phyloP scores from a whole-genome alignment of 495 filamentous ascomycete species.

The Lasiosphaeriaceae sp. region DNA sequence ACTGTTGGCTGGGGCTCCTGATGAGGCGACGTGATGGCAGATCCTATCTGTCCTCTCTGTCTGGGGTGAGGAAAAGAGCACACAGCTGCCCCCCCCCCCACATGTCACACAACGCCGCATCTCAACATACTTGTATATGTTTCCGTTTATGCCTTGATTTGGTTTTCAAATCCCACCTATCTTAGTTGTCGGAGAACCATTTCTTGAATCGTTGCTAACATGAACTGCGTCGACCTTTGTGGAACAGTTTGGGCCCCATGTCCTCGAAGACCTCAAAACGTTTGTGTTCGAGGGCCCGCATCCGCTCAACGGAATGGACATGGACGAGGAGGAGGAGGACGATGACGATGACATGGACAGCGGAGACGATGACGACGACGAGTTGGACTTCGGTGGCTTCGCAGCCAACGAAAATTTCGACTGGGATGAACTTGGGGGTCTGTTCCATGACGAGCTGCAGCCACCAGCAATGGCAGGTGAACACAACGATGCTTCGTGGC shows the following conservation, averaged over 20 bases:
- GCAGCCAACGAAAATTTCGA: not conserved
- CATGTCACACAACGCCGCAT: too few species aligned
- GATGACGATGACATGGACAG: slow-evolving; percentile 16
- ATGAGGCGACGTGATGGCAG: too few species aligned
- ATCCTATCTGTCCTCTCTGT: too few species aligned
- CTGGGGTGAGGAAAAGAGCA: too few species aligned
- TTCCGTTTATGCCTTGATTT: too few species aligned
- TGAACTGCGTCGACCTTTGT: too few species aligned
- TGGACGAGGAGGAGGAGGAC: slow-evolving; percentile 16
- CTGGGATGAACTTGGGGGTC: not conserved
- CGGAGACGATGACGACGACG: slow-evolving; percentile 13
- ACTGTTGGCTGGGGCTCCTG: too few species aligned
- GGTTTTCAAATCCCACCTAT: not conserved
- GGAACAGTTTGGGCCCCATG: slow-evolving; percentile 22
- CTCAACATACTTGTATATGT: too few species aligned
- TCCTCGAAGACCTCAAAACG: slow-evolving; percentile 19
- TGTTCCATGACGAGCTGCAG: not conserved
- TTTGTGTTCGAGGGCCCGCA: slow-evolving; percentile 17
- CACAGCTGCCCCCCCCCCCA: too few species aligned
- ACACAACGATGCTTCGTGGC: not conserved
- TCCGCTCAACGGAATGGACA: not conserved
- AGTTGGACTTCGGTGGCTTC: slow-evolving; percentile 1
- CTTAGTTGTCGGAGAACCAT: not conserved
- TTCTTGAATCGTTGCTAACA: not conserved
- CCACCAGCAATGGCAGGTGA: too few species aligned